Base-by-base conservation (phyloP, 345 rosid species). In the Melaleuca alternifolia region DNA sequence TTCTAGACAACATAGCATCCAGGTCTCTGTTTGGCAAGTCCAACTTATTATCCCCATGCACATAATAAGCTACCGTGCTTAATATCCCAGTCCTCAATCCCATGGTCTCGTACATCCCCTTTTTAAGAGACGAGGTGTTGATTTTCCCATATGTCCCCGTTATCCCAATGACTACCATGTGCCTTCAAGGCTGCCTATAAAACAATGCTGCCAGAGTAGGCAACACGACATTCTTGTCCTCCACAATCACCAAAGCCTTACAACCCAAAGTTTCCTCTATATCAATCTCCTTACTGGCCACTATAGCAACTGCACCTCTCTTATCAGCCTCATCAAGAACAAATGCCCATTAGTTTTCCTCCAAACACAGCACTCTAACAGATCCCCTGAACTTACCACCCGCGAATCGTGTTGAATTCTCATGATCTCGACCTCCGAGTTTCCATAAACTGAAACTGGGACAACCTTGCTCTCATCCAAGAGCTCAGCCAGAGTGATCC, bases 281-380 rank as follows among this genome's bases (percentile, higher is more conserved):
- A 86, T 96, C 96, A 81, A 96, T 93, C 94, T 95, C 99, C 83
- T 94, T 94, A 87, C 98, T 96, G 71, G 99, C 97, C 23, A 96
- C 98, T 75, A 97, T 96, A 1, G 98, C 98, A 89, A 95, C 97
- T 10, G 98, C 98, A 87, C 98, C 98, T 93, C 99, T 95, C 91
- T 96, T 97, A 85, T 96, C 98, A 76, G 98, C 98, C 93, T 97
- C 99, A 54, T 95, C 90, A 97, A 88, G 88, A 87, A 93, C 89
- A 95, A 91, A 89, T 95, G 95, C 56, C 93, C 97, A 77, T 94
- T 96, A 5, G 91, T 92, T 82, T 86, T 93, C 88, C 87, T 92
- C 87, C 96, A 98, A 9, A 94, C 92, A 85, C 98, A 94, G 79
- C 99, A 97, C 2, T 95, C 97, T 79, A 95, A 96, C 90, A 97